Evolutionary conservation across 768 basidiomycete species (phyloP).

Genomic region (Auriculariales sp.): DNA sequence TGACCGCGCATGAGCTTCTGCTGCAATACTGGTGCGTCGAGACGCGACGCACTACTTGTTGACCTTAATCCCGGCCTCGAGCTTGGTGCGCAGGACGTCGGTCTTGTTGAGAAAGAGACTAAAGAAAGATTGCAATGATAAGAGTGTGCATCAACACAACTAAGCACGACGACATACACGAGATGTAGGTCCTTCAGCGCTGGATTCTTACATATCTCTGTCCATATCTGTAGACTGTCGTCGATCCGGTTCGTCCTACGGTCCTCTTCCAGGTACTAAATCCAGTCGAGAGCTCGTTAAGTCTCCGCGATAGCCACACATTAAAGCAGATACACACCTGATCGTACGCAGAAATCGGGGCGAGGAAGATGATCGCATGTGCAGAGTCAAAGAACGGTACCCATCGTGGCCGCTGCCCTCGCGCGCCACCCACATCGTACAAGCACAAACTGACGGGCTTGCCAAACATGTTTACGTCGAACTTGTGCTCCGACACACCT

Average conservation of each 20-base stretch:
- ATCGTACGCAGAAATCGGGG: slow-evolving; percentile 78
- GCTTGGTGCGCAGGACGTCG: slow-evolving; percentile 59
- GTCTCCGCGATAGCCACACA: no score
- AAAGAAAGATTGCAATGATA: no score
- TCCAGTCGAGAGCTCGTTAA: no score
- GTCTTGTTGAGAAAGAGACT: slow-evolving; percentile 77
- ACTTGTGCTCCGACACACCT: slow-evolving; percentile 64
- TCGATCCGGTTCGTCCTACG: slow-evolving; percentile 64
- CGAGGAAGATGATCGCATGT: slow-evolving; percentile 74
- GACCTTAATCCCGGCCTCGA: slow-evolving; percentile 50
- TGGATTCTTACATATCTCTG: slow-evolving; percentile 58
- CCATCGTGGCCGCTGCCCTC: slow-evolving; percentile 72
- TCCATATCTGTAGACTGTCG: slow-evolving; percentile 70
- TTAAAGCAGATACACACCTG: slow-evolving; percentile 32
- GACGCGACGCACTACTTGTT: slow-evolving; percentile 52
- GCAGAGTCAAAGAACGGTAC: slow-evolving; percentile 71
- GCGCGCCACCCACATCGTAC: slow-evolving; percentile 73
- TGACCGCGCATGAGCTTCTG: slow-evolving; percentile 14
- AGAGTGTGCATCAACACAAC: not conserved
- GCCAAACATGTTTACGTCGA: slow-evolving; percentile 50
- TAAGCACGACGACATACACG: slow-evolving; percentile 18
- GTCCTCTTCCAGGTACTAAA: slow-evolving; percentile 71
- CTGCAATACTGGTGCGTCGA: slow-evolving; percentile 1
- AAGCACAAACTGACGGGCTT: slow-evolving; percentile 59
- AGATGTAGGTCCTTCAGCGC: slow-evolving; percentile 59